Base-by-base conservation (phyloP, 2,329 filamentous ascomycete genomes). In the Monosporascus sp. region DNA sequence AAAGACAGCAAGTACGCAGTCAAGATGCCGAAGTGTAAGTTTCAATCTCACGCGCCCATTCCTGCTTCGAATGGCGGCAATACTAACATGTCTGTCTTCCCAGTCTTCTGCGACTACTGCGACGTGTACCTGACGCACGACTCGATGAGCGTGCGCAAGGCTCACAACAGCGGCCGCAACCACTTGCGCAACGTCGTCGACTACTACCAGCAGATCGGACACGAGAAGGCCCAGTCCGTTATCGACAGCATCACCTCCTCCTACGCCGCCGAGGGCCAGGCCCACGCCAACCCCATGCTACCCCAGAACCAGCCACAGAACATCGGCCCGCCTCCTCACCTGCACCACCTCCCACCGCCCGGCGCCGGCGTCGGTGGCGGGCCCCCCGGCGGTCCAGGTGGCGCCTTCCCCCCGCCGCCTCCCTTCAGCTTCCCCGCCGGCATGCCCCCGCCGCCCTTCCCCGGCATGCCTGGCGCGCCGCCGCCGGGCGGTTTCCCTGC, bases 101-200 rank as follows among this genome's bases (percentile, higher is more conserved):
- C 68, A 90, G 86, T 89, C 82, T 89, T 89, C 72, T 90, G 92
- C 81, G 94, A 99, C 73, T 99, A 99, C 75, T 99, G 94, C 83
- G 94, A 99, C 88, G 94, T 99, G 73, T 99, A 99, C 82, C 88
- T 99, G 65, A 99, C 94, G 62, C 94, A 99, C 82, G 94, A 99
- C 81, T 96, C 91, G 46, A 97, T 97, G 93, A 96, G 91, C 75
- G 94, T 99, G 74, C 92, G 94, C 65, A 97, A 97, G 78, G 94
- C 94, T 48, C 94, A 99, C 75, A 99, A 99, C 79, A 88, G 85
- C 70, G 94, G 94, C 58, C 85, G 93, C 65, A 99, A 99, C 76
- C 94, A 99, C 70, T 77, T 99, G 58, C 89, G 94, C 67, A 99
- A 99, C 72, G 94, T 99, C 31, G 88, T 97, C 64, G 92, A 97